These are phyloP conservation scores for Wickerhamiella parazyma DNA, from an alignment of 805 yeast genomes.

Conservation along the genomic window DNA sequence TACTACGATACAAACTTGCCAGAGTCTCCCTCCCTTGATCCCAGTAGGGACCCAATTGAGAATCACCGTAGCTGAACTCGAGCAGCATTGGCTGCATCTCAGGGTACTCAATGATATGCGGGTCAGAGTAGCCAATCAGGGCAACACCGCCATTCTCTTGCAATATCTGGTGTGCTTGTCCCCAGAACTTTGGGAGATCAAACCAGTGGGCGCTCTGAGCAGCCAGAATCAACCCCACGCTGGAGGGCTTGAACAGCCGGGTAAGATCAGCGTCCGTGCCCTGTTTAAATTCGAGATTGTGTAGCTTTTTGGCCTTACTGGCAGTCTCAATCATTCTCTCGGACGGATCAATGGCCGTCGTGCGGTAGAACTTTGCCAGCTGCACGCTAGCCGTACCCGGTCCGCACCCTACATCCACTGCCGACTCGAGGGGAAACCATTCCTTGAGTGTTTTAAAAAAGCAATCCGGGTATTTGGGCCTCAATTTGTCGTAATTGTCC, in stretches of 20 bases:
- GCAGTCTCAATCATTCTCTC: constrained; percentile 39
- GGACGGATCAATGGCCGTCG: constrained; percentile 47
- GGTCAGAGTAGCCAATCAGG: constrained; percentile 71
- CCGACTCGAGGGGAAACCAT: constrained; percentile 26
- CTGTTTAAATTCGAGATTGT: constrained; percentile 8
- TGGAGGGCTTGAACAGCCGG: constrained; percentile 17
- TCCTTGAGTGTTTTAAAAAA: constrained; percentile 33
- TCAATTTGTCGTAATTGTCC: constrained; percentile 36
- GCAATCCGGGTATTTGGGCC: constrained; percentile 53
- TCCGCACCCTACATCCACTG: constrained; percentile 69
- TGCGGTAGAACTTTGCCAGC: constrained; percentile 30
- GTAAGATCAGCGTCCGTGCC: constrained; percentile 20
- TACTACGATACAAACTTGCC: constrained; percentile 32
- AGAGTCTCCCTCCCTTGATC: constrained; percentile 65
- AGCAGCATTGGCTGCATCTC: constrained; percentile 40
- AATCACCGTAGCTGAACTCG: constrained; percentile 38
- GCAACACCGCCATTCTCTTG: constrained; percentile 55
- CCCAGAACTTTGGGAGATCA: constrained; percentile 39
- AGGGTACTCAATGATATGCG: constrained; percentile 36
- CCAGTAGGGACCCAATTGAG: constrained; percentile 49
- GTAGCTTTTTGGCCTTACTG: constrained; percentile 25
- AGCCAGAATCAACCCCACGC: constrained; percentile 54
- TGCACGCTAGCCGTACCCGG: constrained; percentile 60
- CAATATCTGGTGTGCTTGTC: constrained; percentile 37
- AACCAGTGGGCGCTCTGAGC: constrained; percentile 85